Conservation (phyloP, 2,329 filamentous ascomycete species). For the Clarireedia monteithiana region DNA sequence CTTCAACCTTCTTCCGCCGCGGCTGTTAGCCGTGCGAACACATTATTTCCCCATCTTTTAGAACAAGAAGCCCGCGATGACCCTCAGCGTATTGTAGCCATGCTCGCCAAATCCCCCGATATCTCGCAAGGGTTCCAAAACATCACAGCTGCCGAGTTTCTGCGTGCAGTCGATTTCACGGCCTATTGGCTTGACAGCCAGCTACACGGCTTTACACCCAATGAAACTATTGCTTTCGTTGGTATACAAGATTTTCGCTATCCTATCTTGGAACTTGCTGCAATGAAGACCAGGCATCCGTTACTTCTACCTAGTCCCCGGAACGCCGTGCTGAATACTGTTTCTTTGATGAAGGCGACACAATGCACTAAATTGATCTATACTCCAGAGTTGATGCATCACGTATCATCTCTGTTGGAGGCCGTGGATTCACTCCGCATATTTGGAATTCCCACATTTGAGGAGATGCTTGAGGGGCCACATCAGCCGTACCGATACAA, state of each 20-base stretch:
- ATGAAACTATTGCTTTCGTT: constrained; percentile 15
- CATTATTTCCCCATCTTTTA: constrained; percentile 15
- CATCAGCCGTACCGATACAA: constrained; percentile 23
- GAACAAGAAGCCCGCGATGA: constrained; percentile 11
- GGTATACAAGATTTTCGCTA: constrained; percentile 23
- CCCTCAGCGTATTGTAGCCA: constrained; percentile 9
- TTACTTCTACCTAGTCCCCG: constrained; percentile 15
- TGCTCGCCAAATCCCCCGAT: constrained; percentile 11
- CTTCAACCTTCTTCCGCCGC: background rate
- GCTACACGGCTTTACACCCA: background rate
- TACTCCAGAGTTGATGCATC: background rate
- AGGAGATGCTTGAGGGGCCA: constrained; percentile 24
- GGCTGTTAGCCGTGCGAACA: background rate
- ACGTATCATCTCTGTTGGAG: constrained; percentile 2
- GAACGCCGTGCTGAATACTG: constrained; percentile 18
- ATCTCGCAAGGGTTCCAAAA: constrained; percentile 6
- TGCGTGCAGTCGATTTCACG: constrained; percentile 17
- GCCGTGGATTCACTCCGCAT: constrained; percentile 3
- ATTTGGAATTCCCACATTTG: constrained; percentile 18
- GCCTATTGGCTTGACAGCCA: constrained; percentile 16
- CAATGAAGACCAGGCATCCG: constrained; percentile 11
- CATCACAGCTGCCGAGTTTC: constrained; percentile 14
- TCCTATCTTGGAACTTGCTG: constrained; percentile 7
- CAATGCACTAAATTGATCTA: constrained; percentile 15
- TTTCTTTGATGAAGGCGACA: constrained; percentile 11